A percentile compares a stretch with the other conserved stretches of the same genome.
phyloP scores from a whole-genome alignment of 176 grass and related monocot species.

The Miscanthus lutarioriparius region DNA sequence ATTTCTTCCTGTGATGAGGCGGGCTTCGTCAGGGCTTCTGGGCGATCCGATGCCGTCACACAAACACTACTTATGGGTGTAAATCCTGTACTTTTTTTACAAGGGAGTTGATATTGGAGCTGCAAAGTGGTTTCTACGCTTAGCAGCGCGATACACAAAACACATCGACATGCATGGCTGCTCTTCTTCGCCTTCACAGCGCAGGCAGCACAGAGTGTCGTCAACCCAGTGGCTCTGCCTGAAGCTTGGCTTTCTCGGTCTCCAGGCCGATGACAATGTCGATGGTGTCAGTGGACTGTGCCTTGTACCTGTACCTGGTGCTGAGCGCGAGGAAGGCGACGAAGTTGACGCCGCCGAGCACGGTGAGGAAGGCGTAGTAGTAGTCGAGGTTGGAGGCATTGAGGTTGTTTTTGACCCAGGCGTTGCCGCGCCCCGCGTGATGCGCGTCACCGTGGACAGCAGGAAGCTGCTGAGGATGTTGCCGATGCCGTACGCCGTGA shows the following conservation, averaged over 20 bases:
- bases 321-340: conserved; percentile 50
- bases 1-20: background rate
- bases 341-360: conserved; percentile 53
- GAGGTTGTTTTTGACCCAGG: conserved; percentile 79
- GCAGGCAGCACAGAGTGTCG: background rate
- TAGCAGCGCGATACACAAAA: background rate
- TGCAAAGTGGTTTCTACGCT: background rate
- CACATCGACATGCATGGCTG: background rate
- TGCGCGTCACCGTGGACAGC: conserved; percentile 48
- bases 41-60: background rate
- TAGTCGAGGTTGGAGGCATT: conserved; percentile 74
- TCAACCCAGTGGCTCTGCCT: background rate
- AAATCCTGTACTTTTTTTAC: background rate
- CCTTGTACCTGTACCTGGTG: conserved; percentile 48
- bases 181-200: background rate
- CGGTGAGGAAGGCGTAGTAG: conserved; percentile 70
- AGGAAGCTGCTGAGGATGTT: conserved; percentile 77
- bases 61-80: background rate
- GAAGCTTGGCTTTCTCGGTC: conserved; percentile 18
- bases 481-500: conserved; percentile 65
- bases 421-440: conserved; percentile 32
- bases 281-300: conserved; percentile 35
- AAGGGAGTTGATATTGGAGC: background rate
- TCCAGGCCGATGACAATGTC: conserved; percentile 5
- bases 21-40: background rate